Percentiles rank a stretch among this genome's conserved stretches.
phyloP scores from a whole-genome alignment of 768 basidiomycete genomes.

The Rossbeevera mucosa region DNA sequence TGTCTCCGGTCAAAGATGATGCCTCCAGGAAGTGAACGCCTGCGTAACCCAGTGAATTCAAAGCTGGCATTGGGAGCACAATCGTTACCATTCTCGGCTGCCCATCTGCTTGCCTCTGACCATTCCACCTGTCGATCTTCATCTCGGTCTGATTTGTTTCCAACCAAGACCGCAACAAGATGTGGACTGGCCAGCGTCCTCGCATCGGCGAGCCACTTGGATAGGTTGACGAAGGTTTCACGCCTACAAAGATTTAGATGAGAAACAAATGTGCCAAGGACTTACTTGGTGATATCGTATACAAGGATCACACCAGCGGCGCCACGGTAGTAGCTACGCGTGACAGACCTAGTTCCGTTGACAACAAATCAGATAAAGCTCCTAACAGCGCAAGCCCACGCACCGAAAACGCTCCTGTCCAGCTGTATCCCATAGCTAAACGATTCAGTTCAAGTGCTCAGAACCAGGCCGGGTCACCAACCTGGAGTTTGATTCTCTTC shows the following conservation, averaged over 20 bases:
- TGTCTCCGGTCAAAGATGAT: conserved; percentile 88
- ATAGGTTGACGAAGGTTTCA: conserved; percentile 76
- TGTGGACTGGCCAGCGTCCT: conserved; percentile 89
- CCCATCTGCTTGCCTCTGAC: conserved; percentile 93
- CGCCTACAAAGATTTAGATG: conserved; percentile 50
- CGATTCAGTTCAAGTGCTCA: conserved; percentile 10
- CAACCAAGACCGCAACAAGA: conserved; percentile 84
- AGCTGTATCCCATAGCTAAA: conserved; percentile 92
- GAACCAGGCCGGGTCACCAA: conserved; percentile 31
- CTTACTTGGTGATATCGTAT: conserved; percentile 87
- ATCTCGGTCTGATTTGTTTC: conserved; percentile 93
- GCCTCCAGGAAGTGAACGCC: conserved; percentile 92
- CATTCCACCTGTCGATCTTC: conserved; percentile 95
- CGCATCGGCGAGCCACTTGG: conserved; percentile 91
- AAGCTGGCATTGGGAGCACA: neutral
- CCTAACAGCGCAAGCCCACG: conserved; percentile 13
- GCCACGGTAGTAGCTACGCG: conserved; percentile 93
- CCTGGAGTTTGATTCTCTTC: conserved; percentile 94
- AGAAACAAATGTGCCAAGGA: conserved; percentile 2
- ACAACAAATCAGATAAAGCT: conserved; percentile 9
- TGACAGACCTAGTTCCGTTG: conserved; percentile 62
- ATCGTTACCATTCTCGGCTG: conserved; percentile 82
- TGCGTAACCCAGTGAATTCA: conserved; percentile 30
- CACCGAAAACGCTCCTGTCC: conserved; percentile 94
- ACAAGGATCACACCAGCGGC: conserved; percentile 90